Evolutionary conservation across 2,329 filamentous ascomycete genomes (phyloP), one percentile per base, ranked within the genome.

Genomic region (Nothomitra cinnamomea): DNA sequence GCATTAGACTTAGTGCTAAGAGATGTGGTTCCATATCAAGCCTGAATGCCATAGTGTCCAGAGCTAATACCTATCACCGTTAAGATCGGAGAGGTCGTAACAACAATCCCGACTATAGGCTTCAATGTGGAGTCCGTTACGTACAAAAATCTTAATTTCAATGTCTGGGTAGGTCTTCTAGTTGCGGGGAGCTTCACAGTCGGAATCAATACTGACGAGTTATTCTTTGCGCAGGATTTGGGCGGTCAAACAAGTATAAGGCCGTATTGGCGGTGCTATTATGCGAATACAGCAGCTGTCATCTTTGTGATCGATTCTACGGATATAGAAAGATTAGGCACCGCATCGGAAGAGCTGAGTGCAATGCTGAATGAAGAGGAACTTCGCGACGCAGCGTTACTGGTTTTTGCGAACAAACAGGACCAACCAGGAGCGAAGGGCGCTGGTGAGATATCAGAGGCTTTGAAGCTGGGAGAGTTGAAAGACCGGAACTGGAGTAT

Each of bases 61-160:
- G 10, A 36, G n/a, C 38, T 38, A 25, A 52, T 22, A 52, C 17
- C 3, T 5, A 25, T 52, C 40, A 21, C n/a, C 35, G 22, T 56
- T 57, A 66, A 95, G 87, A 94, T 98, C 65, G 92, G 92, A 66
- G 92, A 98, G 69, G 92, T 98, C 45, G 92, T 98, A 60, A 96
- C 92, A 57, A 98, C 92, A 63, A 96, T 96, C 76, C 92, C 92
- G 19, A 98, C 92, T 53, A 96, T 98, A 68, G 92, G 92, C 57
- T 98, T 98, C 76, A 98, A 98, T 68, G 92, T 98, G 62, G 92
- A 98, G 71, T 95, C 88, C 21, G 92, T 98, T 59, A 92, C 88
- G 62, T 98, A 98, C 76, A 90, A 90, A 69, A 96, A 95, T 67
- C 78, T 98, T 57, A 95, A 95, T 69, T 94, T 98, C 69, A 96